Base-by-base conservation (phyloP, 106 monocot genomes). In the Allium sativum region DNA sequence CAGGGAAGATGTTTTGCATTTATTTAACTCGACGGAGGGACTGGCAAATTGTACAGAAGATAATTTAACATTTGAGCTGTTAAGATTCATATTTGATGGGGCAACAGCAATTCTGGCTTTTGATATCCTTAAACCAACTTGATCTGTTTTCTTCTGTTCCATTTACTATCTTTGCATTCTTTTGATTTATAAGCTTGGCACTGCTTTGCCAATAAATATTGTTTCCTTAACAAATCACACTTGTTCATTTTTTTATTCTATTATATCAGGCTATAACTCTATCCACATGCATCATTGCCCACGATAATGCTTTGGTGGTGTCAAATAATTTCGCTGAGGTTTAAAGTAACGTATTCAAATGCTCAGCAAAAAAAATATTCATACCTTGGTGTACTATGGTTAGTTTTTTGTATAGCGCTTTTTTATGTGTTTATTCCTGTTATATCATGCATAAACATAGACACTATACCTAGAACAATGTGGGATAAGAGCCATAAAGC, bases 361-460 rank as follows among this genome's bases (percentile, higher is more conserved):
- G 87, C 74, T 90, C 46, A 96, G 95, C 87, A 96, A 90, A 77
- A 86, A 87, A 52, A 96, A 96, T 59, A 76, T 96, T 59, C 95
- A 87, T 21, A 82, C 65, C 79, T 62, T 96, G 70, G 90, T 82
- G 13, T 90, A 81, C 59, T 84, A 76, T 79, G 95, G 95, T 96
- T 45, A 77, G 87, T 75, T 68, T 7, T 50, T 48, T 45, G 10
- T 31, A 65, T 56, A 45, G 40, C 52, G 48, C 19, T 43, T n/a
- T n/a, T n/a, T n/a, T n/a, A n/a, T 59, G 14, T 55, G 18, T 10
- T 5, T 42, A 5, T 17, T 48, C 44, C 51, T 52, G 51, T 16
- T 66, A 16, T 14, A 58, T 55, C 41, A 65, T 61, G 16, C 14
- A 19, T 31, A 31, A 31, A 31, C 31, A 22, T 22, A 31, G 31